Base-by-base conservation (phyloP, 495 filamentous ascomycete species). In the Bacidia gigantensis region DNA sequence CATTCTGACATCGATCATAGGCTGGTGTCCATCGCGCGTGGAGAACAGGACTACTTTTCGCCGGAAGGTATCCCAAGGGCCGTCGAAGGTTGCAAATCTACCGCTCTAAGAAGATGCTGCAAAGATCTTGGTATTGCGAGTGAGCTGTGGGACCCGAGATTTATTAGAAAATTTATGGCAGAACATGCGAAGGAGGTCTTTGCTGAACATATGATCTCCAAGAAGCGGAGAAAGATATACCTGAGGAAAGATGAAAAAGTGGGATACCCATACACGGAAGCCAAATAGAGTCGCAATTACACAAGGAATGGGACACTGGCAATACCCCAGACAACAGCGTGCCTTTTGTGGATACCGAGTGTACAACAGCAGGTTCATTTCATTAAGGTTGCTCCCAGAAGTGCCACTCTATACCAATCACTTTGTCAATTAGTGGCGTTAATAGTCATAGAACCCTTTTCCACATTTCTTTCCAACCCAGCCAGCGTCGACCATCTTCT, bases 381-480 rank as follows among this genome's bases (percentile, higher is more conserved):
- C n/a, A n/a, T n/a, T n/a, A n/a, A n/a, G n/a, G n/a, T n/a, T n/a
- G n/a, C n/a, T n/a, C n/a, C n/a, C n/a, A n/a, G n/a, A n/a, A n/a
- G n/a, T n/a, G n/a, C n/a, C n/a, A 35, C 29, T 35, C 14, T 35
- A 35, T 35, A 35, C n/a, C n/a, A n/a, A n/a, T n/a, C n/a, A n/a
- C 14, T 35, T 35, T 5, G 14, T 5, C 7, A 35, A 7, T 35
- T 5, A 35, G 14, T 35, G 1, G 17, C 51, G 23, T 35, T 14
- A 77, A 59, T 95, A 97, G 26, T 92, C 84, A 64, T 95, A 96
- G 65, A 96, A 96, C 11, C 92, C 92, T 71, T 89, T 96, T 17
- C 90, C 88, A 59, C 81, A 85, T 77, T 99, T 99, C 81, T 93
- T 96, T 23, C 92, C 92, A 56, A 95, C 59, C 92, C 92, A 99